Evolutionary conservation across 2,329 filamentous ascomycete genomes (phyloP), one percentile per base, ranked within the genome.

Genomic region (Paracamarosporium sp.): DNA sequence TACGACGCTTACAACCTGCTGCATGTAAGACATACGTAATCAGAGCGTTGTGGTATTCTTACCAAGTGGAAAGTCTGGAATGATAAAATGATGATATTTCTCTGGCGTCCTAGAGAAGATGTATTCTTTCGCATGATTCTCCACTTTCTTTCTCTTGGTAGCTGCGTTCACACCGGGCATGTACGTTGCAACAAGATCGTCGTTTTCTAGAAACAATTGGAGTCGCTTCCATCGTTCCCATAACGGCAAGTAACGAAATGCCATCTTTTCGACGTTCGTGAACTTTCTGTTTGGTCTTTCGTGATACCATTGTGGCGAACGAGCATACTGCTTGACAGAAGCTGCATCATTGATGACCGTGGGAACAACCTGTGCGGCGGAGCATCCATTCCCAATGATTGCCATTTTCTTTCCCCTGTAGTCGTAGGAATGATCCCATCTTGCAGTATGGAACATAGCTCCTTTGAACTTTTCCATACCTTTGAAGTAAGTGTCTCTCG

Each of bases 401-500:
- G 78, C 79, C n/a, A 82, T 76, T 28, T 51, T 24, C 36, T 65
- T 61, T 5, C 50, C 79, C 71, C 36, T 76, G 69, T 65, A 81
- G 53, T 78, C 61, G 58, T 80, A 80, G 41, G 70, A 72, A 24
- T 76, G 65, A 6, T 76, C 73, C 81, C 80, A 82, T 8, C 72
- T 57, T 2, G 79, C 80, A 5, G 80, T 81, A 60, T 81, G 77
- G 24, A 61, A 61, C 12, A 76, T 63, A 30, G 61, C 68, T 25
- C 79, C 79, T 58, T 79, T 78, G 72, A 80, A 81, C 30, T 70
- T 70, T 53, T 79, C 73, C 54, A 80, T 66, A 6, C 77, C 77
- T 6, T 68, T 64, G 43, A 80, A 76, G 8, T 69, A 57, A 2
- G 66, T 63, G 50, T 55, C 57, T 46, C 70, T 36, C 55, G 61